phyloP scores from a whole-genome alignment of 2,329 filamentous ascomycete genomes.

The Stachybotrys echinatus region DNA sequence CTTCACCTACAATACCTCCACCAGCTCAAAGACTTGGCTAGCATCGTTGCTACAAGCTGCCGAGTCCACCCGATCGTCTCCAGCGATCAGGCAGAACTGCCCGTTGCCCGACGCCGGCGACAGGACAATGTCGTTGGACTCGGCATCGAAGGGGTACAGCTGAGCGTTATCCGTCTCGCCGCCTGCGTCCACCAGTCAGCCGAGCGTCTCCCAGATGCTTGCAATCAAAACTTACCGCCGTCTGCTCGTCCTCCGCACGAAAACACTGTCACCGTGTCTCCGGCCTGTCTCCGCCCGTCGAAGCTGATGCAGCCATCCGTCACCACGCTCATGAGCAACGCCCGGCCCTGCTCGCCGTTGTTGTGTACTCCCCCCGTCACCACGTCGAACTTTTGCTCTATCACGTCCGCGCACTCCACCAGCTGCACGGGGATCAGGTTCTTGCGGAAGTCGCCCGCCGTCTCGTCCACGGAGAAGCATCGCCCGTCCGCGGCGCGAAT shows the following conservation, averaged over 20 bases:
- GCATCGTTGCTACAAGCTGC: conserved; percentile 20
- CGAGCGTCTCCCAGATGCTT: not conserved
- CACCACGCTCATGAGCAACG: conserved; percentile 43
- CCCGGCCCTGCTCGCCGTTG: conserved; percentile 30
- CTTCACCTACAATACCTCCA: conserved; percentile 5
- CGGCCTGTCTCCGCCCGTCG: conserved; percentile 34
- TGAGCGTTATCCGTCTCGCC: conserved; percentile 43
- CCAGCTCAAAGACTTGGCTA: conserved; percentile 12
- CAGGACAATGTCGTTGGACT: conserved; percentile 32
- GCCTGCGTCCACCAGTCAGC: conserved; percentile 16
- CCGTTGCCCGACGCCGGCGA: conserved; percentile 38
- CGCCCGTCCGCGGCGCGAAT: conserved; percentile 43
- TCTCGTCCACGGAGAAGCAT: conserved; percentile 46
- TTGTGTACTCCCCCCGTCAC: conserved; percentile 46
- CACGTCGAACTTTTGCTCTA: conserved; percentile 45
- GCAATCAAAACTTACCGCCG: conserved; percentile 26
- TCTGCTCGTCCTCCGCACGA: conserved; percentile 47
- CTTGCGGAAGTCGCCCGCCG: conserved; percentile 47
- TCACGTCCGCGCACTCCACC: conserved; percentile 36
- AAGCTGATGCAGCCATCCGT: conserved; percentile 48
- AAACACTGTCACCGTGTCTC: conserved; percentile 44
- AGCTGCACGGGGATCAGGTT: conserved; percentile 46
- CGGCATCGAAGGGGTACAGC: conserved; percentile 40
- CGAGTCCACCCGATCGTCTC: conserved; percentile 12
- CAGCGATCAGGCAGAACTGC: conserved; percentile 13